Evolutionary conservation across 2,329 filamentous ascomycete species (phyloP).

Genomic region (Sarocladium kiliense): DNA sequence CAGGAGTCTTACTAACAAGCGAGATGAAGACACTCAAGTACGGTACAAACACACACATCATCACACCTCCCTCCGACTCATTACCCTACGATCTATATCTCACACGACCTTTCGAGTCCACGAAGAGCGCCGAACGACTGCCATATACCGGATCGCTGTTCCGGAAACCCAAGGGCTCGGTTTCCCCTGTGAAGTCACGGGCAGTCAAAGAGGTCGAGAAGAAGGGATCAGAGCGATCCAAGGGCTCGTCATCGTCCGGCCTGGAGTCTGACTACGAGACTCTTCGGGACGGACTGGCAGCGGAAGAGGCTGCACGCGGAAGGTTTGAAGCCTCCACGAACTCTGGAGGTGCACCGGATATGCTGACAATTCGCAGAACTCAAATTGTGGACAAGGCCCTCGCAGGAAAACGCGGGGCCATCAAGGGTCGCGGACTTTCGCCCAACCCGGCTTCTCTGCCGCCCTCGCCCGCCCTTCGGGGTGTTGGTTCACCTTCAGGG

Average conservation of each 20-base stretch:
- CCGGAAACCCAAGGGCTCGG: conserved; percentile 24
- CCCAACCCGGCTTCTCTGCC: conserved; percentile 38
- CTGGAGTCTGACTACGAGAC: conserved; percentile 45
- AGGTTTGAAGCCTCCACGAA: conserved; percentile 22
- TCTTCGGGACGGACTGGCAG: conserved; percentile 37
- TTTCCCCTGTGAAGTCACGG: conserved; percentile 9
- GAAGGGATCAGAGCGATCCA: conserved; percentile 14
- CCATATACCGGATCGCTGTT: conserved; percentile 48
- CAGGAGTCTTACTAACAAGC: conserved; percentile 10
- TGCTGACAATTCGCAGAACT: conserved; percentile 27
- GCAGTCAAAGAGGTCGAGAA: conserved; percentile 10
- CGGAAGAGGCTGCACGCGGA: conserved; percentile 28
- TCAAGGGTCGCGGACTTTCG: conserved; percentile 34
- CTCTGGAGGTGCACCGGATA: background rate
- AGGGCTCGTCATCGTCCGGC: conserved; percentile 32
- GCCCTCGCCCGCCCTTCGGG: conserved; percentile 51
- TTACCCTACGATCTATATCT: conserved; percentile 49
- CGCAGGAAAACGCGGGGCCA: conserved; percentile 24
- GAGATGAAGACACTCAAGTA: conserved; percentile 46
- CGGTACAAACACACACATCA: conserved; percentile 43
- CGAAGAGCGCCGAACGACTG: conserved; percentile 41
- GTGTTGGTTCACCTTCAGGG: conserved; percentile 47
- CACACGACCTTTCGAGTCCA: conserved; percentile 44
- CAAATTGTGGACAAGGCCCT: conserved; percentile 29
- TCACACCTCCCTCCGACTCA: conserved; percentile 29